Conservation (phyloP, 345 rosid species). For the Syzygium aqueum region DNA sequence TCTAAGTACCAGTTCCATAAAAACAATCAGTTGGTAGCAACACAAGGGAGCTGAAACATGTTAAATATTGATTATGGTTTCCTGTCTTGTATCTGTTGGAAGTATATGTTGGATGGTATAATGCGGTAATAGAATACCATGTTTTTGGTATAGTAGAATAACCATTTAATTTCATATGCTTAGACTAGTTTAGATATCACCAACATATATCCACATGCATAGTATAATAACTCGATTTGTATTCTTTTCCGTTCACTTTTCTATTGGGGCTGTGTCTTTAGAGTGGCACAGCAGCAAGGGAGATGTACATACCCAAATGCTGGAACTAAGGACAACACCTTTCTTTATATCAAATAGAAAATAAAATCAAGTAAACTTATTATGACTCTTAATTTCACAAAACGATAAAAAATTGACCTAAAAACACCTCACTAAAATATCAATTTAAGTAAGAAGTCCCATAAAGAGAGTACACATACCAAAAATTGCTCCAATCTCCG, state of each 20-base stretch:
- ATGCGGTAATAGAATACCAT: neutral
- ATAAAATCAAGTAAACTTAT: neutral
- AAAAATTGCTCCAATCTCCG: constrained; percentile 90
- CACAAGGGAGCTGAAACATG: neutral
- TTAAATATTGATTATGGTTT: neutral
- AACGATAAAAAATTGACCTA: neutral
- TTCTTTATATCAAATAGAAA: neutral
- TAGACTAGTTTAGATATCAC: neutral
- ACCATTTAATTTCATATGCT: neutral
- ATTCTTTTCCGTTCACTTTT: neutral
- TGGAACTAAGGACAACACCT: neutral
- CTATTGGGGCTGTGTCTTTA: neutral
- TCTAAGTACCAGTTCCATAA: neutral
- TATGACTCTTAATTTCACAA: neutral
- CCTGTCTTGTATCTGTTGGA: neutral
- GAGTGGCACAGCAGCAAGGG: neutral
- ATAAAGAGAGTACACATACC: constrained; percentile 27
- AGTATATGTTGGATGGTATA: neutral
- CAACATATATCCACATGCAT: neutral
- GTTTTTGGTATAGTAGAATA: neutral
- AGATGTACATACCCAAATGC: neutral
- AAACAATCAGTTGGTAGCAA: neutral
- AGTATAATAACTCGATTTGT: neutral
- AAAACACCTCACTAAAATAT: neutral
- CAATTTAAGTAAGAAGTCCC: neutral